Base-by-base conservation (phyloP, 1,284 basidiomycete species). In the Ustilago tritici region DNA sequence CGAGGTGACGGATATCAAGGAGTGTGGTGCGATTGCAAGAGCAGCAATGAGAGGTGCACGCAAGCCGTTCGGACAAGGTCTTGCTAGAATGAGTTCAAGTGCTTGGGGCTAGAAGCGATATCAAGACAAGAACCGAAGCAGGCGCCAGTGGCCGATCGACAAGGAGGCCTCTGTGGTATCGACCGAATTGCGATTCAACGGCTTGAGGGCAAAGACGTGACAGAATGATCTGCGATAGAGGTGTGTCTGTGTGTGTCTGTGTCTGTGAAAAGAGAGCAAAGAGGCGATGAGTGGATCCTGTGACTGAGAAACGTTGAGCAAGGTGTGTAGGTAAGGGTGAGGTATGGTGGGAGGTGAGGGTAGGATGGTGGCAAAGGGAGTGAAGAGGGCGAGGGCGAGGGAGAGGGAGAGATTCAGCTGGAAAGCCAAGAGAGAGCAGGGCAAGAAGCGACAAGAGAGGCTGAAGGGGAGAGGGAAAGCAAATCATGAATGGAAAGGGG, bases 291-390 rank as follows among this genome's bases (percentile, higher is more conserved):
- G 7, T 46, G 14, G 43, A 8, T n/a, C 15, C 15, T 17, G 19
- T 19, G n/a, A 46, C 23, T 28, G 3, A 19, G 43, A 19, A 46
- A 19, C 43, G 43, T 19, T 19, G 43, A 28, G 23, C 23, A 3
- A 28, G 43, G 6, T 46, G 43, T 19, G n/a, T 19, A 19, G 17
- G 43, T 46, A 15, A 46, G 43, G 3, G 43, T 46, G n/a, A 46
- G 43, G 23, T 46, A 46, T 46, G 43, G 43, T 46, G 43, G 23
- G 43, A 46, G 43, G 43, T 46, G 52, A 36, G n/a, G 28, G 38
- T 11, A 7, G 3, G 23, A 52, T 7, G 28, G 49, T 31, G 49
- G n/a, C 23, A 0, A 23, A 9, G 49, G 7, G 28, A 52, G 19
- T 23, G 23, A 23, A 23, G 23, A 23, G 23, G 23, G 23, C 23